These are phyloP conservation scores for Coemansia sp. DNA, from an alignment of 192 early-diverging fungal genomes.

Conservation along the genomic window DNA sequence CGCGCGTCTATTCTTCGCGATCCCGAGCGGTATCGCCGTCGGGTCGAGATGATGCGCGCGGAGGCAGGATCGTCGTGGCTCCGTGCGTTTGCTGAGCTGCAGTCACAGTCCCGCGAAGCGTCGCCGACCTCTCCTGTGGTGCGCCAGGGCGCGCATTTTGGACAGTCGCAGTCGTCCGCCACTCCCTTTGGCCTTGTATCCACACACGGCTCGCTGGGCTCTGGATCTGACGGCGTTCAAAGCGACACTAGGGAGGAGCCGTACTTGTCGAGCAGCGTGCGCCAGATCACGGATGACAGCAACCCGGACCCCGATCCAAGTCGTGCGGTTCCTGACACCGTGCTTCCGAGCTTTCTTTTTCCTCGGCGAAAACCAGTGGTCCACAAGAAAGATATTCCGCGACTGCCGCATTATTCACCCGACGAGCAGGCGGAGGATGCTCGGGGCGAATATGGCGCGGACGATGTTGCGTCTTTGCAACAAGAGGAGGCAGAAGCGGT, in stretches of 20 bases:
- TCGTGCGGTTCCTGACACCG: constrained; percentile 11
- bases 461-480: not conserved
- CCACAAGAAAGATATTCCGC: constrained; percentile 25
- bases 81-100: constrained; percentile 53
- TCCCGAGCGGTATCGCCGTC: constrained; percentile 50
- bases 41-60: constrained; percentile 55
- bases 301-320: not conserved
- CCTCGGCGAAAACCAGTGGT: constrained; percentile 28
- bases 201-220: not conserved
- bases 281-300: not conserved
- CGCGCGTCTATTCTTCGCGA: constrained; percentile 20
- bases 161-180: constrained; percentile 3
- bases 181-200: not conserved
- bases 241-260: not conserved
- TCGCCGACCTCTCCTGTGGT: constrained; percentile 9
- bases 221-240: not conserved
- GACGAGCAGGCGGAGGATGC: not conserved
- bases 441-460: not conserved
- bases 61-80: constrained; percentile 55
- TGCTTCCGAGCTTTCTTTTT: constrained; percentile 49
- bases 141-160: constrained; percentile 19
- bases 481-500: constrained; percentile 3
- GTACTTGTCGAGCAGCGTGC: not conserved
- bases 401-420: constrained; percentile 37
- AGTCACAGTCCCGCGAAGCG: constrained; percentile 21